phyloP scores from a whole-genome alignment of 441 rosid genomes.

The Omphalea diandra region DNA sequence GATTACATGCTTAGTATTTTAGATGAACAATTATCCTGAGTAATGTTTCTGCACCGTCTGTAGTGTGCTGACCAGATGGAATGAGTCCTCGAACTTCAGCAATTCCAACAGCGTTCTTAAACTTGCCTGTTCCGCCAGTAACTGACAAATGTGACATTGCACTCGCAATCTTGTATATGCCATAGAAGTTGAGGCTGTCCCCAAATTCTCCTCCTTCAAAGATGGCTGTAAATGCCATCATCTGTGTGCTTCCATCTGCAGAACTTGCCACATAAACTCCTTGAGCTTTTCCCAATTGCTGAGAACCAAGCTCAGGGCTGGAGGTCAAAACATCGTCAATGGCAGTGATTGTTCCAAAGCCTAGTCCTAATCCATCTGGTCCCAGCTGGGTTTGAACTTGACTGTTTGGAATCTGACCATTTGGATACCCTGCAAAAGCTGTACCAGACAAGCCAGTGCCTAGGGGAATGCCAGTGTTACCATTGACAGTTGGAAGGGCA shows the following conservation, averaged over 20 bases:
- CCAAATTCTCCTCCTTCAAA: constrained; percentile 87
- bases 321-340: constrained; percentile 74
- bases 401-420: constrained; percentile 42
- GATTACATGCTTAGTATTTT: constrained; percentile 37
- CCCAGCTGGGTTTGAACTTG: constrained; percentile 67
- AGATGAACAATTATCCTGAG: constrained; percentile 71
- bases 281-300: constrained; percentile 81
- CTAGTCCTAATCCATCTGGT: constrained; percentile 79
- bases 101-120: constrained; percentile 66
- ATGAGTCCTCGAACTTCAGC: constrained; percentile 73
- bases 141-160: constrained; percentile 66
- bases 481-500: constrained; percentile 73
- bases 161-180: constrained; percentile 65
- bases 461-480: constrained; percentile 68
- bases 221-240: constrained; percentile 93
- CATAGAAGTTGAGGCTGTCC: constrained; percentile 85
- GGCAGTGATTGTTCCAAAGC: constrained; percentile 87
- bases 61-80: constrained; percentile 69
- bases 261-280: constrained; percentile 89
- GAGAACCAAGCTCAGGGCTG: constrained; percentile 72
- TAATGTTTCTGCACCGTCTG: constrained; percentile 72
- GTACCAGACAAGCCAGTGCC: constrained; percentile 92
- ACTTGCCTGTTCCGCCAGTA: constrained; percentile 89
- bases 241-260: constrained; percentile 75
- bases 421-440: constrained; percentile 41